A percentile compares a stretch with the other conserved stretches of the same genome.
Conservation (phyloP, 1,284 basidiomycete genomes). For the Fomitopsis betulina region DNA sequence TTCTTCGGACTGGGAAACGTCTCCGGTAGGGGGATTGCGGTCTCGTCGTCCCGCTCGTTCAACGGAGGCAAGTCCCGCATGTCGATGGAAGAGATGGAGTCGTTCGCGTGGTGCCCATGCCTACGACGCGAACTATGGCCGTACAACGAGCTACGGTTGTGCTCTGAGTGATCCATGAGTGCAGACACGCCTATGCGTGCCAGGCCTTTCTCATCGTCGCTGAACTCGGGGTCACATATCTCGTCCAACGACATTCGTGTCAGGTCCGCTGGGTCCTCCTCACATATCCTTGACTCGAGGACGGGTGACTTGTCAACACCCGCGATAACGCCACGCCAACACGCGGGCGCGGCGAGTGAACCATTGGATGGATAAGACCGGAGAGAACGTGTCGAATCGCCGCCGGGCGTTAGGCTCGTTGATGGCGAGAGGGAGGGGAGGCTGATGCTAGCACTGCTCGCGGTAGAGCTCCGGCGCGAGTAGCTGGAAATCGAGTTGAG, state of each 20-base stretch:
- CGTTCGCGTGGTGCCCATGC: conserved; percentile 8
- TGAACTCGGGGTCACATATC: conserved; percentile 20
- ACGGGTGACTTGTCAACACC: conserved; percentile 16
- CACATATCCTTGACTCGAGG: conserved; percentile 22
- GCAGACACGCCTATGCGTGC: conserved; percentile 4
- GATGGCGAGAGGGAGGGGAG: conserved; percentile 18
- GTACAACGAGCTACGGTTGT: background rate
- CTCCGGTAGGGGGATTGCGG: conserved; percentile 3
- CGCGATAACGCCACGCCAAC: conserved; percentile 3
- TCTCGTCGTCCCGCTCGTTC: conserved; percentile 27
- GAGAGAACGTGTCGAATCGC: conserved; percentile 23
- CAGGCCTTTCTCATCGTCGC: conserved; percentile 22
- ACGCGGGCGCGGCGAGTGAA: conserved; percentile 21
- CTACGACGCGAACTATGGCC: background rate
- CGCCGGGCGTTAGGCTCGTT: conserved; percentile 17
- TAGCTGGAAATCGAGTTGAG: conserved; percentile 25
- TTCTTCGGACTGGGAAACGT: background rate
- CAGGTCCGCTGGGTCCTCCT: conserved; percentile 26
- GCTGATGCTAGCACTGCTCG: conserved; percentile 18
- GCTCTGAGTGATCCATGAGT: conserved; percentile 1
- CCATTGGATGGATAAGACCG: conserved; percentile 26
- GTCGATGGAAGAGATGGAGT: conserved; percentile 35
- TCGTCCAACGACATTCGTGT: conserved; percentile 26
- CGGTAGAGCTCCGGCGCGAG: conserved; percentile 27
- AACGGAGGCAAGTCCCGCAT: conserved; percentile 38